A percentile compares a stretch with the other conserved stretches of the same genome.
These are phyloP conservation scores for Entoloma clypeatum DNA, from an alignment of 1,284 basidiomycete genomes.

Conservation along the genomic window DNA sequence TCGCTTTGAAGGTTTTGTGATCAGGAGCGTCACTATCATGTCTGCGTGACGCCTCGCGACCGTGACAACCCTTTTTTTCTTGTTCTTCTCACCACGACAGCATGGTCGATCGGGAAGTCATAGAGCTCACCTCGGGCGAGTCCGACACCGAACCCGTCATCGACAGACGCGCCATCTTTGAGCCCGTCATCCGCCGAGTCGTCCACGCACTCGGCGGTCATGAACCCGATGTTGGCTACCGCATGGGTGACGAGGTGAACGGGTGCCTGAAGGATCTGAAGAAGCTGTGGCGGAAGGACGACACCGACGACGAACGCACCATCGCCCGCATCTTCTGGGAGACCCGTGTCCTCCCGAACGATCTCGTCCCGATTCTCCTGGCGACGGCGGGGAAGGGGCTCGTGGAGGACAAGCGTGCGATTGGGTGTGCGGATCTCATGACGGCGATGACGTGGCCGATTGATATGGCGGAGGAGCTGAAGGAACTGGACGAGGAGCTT, in stretches of 20 bases:
- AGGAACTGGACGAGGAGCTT: slow-evolving; percentile 78
- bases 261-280: slow-evolving; percentile 92
- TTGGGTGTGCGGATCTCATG: slow-evolving; percentile 85
- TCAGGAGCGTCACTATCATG: not conserved
- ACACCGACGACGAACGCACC: slow-evolving; percentile 91
- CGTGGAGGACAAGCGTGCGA: slow-evolving; percentile 79
- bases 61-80: slow-evolving; percentile 17
- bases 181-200: slow-evolving; percentile 64
- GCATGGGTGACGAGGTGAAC: slow-evolving; percentile 79
- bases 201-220: slow-evolving; percentile 73
- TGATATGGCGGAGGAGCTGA: slow-evolving; percentile 86
- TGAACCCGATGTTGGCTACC: slow-evolving; percentile 68
- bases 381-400: slow-evolving; percentile 74
- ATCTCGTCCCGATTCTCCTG: slow-evolving; percentile 82
- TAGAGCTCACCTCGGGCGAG: slow-evolving; percentile 30
- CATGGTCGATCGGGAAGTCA: slow-evolving; percentile 27
- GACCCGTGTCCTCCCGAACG: slow-evolving; percentile 76
- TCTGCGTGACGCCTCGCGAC: slow-evolving; percentile 24
- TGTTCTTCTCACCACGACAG: not conserved
- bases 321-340: slow-evolving; percentile 89
- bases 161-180: slow-evolving; percentile 51
- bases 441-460: slow-evolving; percentile 98
- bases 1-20: too few species aligned
- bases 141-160: slow-evolving; percentile 21
- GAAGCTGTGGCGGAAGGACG: slow-evolving; percentile 91